Evolutionary conservation across 768 basidiomycete species (phyloP).

Genomic region (Termitomyces bulborhizus): DNA sequence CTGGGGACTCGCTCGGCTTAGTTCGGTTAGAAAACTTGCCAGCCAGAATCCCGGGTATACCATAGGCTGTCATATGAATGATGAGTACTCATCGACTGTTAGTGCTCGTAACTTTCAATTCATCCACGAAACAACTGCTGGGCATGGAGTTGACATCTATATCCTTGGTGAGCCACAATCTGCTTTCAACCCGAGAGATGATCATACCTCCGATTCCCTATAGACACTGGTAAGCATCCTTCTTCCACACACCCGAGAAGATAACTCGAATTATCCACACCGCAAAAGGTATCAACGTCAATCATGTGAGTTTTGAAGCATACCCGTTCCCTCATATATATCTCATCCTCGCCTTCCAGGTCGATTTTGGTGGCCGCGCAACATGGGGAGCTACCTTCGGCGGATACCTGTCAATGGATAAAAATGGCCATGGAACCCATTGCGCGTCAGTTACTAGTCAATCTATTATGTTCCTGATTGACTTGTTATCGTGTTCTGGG

Average conservation of each 20-base stretch:
- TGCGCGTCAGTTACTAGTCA: slow-evolving; percentile 19
- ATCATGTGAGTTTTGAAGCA: neutral
- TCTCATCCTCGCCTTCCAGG: slow-evolving; percentile 8
- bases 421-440: slow-evolving; percentile 39
- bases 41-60: slow-evolving; percentile 11
- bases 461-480: no score
- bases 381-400: slow-evolving; percentile 33
- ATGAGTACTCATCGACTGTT: no score
- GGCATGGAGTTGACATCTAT: slow-evolving; percentile 25
- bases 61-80: no score
- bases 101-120: slow-evolving; percentile 10
- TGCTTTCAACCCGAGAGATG: neutral
- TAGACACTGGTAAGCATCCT: slow-evolving; percentile 18
- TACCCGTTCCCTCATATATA: neutral
- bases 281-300: neutral
- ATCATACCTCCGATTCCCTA: neutral
- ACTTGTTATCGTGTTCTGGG: neutral
- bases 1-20: slow-evolving; percentile 26
- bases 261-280: neutral
- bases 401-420: slow-evolving; percentile 21
- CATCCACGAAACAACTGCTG: slow-evolving; percentile 11
- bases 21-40: slow-evolving; percentile 12
- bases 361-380: slow-evolving; percentile 36
- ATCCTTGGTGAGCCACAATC: slow-evolving; percentile 26
- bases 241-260: neutral